Percentiles rank a stretch among this genome's conserved stretches.
These are phyloP conservation scores for Fusarium nodosum DNA, from an alignment of 2,329 filamentous ascomycete genomes.

Conservation along the genomic window DNA sequence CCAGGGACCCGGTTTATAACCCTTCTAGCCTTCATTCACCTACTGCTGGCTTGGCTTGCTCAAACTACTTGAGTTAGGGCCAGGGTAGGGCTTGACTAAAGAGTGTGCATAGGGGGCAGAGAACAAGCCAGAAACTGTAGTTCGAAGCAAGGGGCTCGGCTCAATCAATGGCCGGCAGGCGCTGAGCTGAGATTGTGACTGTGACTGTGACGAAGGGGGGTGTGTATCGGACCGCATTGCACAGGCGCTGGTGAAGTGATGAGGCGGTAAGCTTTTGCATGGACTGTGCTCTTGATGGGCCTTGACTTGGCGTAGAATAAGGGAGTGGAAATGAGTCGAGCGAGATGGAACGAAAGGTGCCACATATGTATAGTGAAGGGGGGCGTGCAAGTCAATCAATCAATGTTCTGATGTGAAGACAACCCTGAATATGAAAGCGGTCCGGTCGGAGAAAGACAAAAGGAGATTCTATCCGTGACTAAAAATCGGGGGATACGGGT, in stretches of 20 bases:
- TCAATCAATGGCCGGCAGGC: conserved; percentile 1
- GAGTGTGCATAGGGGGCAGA: conserved; percentile 16
- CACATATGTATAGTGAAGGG: neutral
- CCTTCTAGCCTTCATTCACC: conserved; percentile 1
- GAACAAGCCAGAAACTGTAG: neutral
- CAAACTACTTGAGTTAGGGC: conserved; percentile 20
- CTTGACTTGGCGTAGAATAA: conserved; percentile 17
- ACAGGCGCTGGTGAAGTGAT: conserved; percentile 15
- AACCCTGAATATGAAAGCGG: neutral
- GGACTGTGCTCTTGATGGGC: conserved; percentile 22
- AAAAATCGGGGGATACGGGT: neutral
- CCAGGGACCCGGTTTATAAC: conserved; percentile 38
- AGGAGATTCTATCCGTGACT: neutral
- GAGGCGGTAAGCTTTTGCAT: conserved; percentile 40
- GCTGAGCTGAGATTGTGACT: neutral
- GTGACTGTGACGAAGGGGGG: conserved; percentile 11
- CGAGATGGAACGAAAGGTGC: conserved; percentile 2
- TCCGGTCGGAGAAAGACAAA: neutral
- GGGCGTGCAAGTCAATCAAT: conserved; percentile 16
- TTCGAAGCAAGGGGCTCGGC: neutral
- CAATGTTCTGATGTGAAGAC: conserved; percentile 2
- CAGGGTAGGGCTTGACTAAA: conserved; percentile 27
- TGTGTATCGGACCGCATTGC: neutral
- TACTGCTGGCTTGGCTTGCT: neutral
- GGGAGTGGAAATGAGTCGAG: conserved; percentile 34